Evolutionary conservation across 768 basidiomycete genomes (phyloP), one percentile per base, ranked within the genome.

Genomic region (Amanita brunnescens): DNA sequence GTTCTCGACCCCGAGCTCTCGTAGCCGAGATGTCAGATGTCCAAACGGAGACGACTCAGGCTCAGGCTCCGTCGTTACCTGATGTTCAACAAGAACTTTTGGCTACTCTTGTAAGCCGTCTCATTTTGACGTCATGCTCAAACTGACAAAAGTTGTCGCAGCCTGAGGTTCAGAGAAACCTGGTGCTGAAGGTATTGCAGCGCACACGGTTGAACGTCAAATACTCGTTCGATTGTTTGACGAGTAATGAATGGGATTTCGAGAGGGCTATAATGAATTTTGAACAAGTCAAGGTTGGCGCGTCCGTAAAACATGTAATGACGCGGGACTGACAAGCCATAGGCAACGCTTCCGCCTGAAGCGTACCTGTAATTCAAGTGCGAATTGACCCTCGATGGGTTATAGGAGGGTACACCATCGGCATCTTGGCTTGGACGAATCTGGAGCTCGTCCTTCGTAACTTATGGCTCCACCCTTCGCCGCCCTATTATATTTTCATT

Each of bases 161-260:
- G 87, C 77, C 83, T 40, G 83, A 86, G 59, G 71, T 76, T 10
- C 86, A 94, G 59, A 80, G 86, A 20, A 68, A 74, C 34, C 66
- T 88, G 9, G 83, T 93, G 33, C 55, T 87, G 49, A 79, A 89
- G 58, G 61, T 96, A 26, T 80, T 80, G 58, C 71, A 78, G 44
- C 75, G 77, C 51, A 97, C 95, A 0, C 76, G 82, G 18, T 72
- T 99, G 61, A 96, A 88, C 54, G 78, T 79, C 13, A 75, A 79
- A 58, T 95, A 81, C 60, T 79, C 91, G 5, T 70, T 85, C n/a
- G 83, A 96, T 54, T 97, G 95, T 62, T 66, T 98, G 53, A 73
- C 79, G 57, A 83, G 81, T 44, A 96, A 94, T 61, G 80, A 70
- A 6, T 98, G 93, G 93, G 80, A 93, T 62, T 59, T 88, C 46